These are phyloP conservation scores for Wickerhamiella sergipiensis DNA, from an alignment of 805 yeast species.

Conservation along the genomic window DNA sequence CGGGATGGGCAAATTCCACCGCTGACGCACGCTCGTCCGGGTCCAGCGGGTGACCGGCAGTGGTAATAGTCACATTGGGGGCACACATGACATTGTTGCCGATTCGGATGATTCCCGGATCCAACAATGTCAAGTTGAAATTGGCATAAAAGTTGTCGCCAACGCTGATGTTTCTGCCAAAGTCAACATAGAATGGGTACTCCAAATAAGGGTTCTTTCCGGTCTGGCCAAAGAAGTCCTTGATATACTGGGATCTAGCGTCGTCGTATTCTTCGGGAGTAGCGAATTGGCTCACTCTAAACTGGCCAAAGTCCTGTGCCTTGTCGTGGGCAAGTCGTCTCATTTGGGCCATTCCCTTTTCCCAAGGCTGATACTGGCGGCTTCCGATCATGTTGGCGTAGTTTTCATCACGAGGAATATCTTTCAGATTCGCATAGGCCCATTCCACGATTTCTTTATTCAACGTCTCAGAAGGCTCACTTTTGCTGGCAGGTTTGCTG, in stretches of 20 bases:
- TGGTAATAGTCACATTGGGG: constrained; percentile 44
- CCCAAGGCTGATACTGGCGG: constrained; percentile 29
- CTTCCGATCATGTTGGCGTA: constrained; percentile 47
- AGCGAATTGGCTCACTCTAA: constrained; percentile 19
- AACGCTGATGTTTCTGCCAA: constrained; percentile 45
- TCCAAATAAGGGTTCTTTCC: constrained; percentile 34
- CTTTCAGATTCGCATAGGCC: background rate
- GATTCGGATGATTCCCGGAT: constrained; percentile 44
- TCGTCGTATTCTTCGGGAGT: constrained; percentile 20
- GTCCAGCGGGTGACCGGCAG: constrained; percentile 55
- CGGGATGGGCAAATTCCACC: constrained; percentile 42
- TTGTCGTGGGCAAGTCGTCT: constrained; percentile 20
- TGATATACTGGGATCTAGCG: constrained; percentile 29
- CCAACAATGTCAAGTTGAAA: constrained; percentile 39
- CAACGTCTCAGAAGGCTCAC: background rate
- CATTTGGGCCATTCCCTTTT: constrained; percentile 20
- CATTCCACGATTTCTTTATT: background rate
- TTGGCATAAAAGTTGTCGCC: constrained; percentile 51
- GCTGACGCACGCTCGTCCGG: constrained; percentile 31
- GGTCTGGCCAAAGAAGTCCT: constrained; percentile 35
- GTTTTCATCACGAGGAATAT: constrained; percentile 20
- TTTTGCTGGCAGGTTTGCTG: no score
- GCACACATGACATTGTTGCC: constrained; percentile 51
- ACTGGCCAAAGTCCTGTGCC: constrained; percentile 19
- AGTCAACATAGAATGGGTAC: constrained; percentile 49